Base-by-base conservation (phyloP, 2,329 filamentous ascomycete genomes). In the Pseudogymnoascus sp. region DNA sequence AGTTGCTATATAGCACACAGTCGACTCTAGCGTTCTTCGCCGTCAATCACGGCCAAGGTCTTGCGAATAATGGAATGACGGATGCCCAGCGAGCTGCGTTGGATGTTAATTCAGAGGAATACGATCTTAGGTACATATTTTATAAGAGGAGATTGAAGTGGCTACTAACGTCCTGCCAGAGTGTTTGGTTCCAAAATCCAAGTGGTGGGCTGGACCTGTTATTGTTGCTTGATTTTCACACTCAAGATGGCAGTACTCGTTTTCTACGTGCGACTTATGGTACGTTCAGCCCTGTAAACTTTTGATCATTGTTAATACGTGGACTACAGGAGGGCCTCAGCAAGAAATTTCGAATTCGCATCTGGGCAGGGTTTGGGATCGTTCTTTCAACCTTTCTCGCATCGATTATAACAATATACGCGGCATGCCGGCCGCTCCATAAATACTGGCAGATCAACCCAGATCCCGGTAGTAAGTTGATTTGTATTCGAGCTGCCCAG, bases 401-500 rank as follows among this genome's bases (percentile, higher is more conserved):
- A 0, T 78, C 79, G 4, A 71, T 83, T 28, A 73, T 80, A 35
- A 79, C 79, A 3, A 77, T 85, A 37, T 75, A 84, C 12, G 73
- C 81, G 2, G 77, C 78, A 6, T 87, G 84, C 65, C 62, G 31
- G 16, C 83, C 83, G 0, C 78, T 86, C 61, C 66, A 74, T 25
- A 77, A 77, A 40, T 81, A 83, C 67, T 87, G 83, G 83, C 82
- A 86, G 69, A 84, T 87, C 59, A 74, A 79, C 61, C 84, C 84
- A 0, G 71, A 86, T 31, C 83, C 83, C 0, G 82, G 83, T 9
- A 78, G 80, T 82, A 69, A 67, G 79, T 75, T 5, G 45, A 35
- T 35, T 49, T 55, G 41, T 55, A 23, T 61, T 41, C 21, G 2
- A 6, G 37, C 62, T 16, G 59, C 59, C 61, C 23, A 12, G 37